phyloP scores from a whole-genome alignment of 2,329 filamentous ascomycete genomes.

The Cytospora leucostoma region DNA sequence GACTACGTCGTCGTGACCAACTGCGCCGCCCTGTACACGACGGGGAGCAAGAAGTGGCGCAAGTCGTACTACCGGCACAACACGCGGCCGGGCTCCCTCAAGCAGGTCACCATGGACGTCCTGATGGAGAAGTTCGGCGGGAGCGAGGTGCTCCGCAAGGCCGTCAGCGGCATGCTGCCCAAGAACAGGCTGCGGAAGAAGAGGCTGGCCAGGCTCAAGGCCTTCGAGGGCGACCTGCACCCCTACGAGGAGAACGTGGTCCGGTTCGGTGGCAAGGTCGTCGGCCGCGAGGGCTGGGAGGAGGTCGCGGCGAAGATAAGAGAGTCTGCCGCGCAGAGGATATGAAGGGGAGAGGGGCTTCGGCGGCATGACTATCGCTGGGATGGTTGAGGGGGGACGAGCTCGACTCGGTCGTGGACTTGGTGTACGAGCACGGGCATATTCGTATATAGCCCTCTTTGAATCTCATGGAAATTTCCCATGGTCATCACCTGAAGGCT shows the following conservation, averaged over 20 bases:
- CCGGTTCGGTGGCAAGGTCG: conserved; percentile 63
- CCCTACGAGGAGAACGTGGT: conserved; percentile 90
- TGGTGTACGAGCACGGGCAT: conserved; percentile 4
- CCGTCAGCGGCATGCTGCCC: conserved; percentile 94
- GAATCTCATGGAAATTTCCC: background rate
- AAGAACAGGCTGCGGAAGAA: conserved; percentile 93
- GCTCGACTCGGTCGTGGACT: conserved; percentile 2
- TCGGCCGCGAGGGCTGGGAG: conserved; percentile 57
- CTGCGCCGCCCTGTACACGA: conserved; percentile 83
- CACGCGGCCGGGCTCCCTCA: conserved; percentile 83
- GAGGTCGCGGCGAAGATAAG: conserved; percentile 53
- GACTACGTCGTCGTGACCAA: conserved; percentile 97
- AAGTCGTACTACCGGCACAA: conserved; percentile 97
- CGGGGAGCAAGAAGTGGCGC: conserved; percentile 88
- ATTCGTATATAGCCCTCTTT: background rate
- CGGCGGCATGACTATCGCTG: background rate
- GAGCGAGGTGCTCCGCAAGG: conserved; percentile 84
- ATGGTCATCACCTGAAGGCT: background rate
- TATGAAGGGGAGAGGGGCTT: conserved; percentile 39
- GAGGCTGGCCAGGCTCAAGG: conserved; percentile 85
- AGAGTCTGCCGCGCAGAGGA: conserved; percentile 49
- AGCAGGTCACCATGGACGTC: conserved; percentile 89
- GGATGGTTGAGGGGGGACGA: background rate
- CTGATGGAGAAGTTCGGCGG: conserved; percentile 95
- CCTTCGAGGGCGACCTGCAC: conserved; percentile 89